Evolutionary conservation across 345 rosid genomes (phyloP).

Genomic region (Noccaea bulbosa): DNA sequence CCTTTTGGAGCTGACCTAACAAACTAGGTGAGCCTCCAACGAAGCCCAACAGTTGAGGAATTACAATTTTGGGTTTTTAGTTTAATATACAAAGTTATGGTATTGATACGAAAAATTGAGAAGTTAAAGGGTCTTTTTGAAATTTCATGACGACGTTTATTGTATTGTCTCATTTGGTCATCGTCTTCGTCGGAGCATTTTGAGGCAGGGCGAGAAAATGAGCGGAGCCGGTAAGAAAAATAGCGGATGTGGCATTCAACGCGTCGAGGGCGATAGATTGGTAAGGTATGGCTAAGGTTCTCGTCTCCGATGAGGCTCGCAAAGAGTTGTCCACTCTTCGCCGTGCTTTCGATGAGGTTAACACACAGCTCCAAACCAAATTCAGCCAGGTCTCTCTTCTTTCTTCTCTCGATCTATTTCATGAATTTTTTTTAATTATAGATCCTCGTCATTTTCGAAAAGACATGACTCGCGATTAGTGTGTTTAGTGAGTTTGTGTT

Average conservation of each 20-base stretch:
- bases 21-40: too few species aligned
- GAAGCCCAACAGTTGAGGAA: too few species aligned
- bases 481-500: not conserved
- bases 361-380: conserved; percentile 82
- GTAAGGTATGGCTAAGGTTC: conserved; percentile 93
- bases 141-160: not conserved
- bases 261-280: conserved; percentile 82
- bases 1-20: too few species aligned
- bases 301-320: conserved; percentile 93
- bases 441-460: conserved; percentile 6
- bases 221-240: conserved; percentile 90
- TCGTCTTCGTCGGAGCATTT: conserved; percentile 11
- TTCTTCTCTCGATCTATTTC: not conserved
- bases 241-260: conserved; percentile 81
- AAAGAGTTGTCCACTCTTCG: conserved; percentile 89
- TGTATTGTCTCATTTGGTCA: not conserved
- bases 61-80: not conserved
- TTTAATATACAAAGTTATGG: not conserved
- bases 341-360: conserved; percentile 93
- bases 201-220: conserved; percentile 54
- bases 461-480: not conserved
- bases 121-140: not conserved
- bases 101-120: not conserved
- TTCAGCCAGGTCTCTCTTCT: conserved; percentile 69
- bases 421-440: not conserved